Evolutionary conservation across 202 grass and related monocot genomes (phyloP).

Genomic region (Zizania palustris): DNA sequence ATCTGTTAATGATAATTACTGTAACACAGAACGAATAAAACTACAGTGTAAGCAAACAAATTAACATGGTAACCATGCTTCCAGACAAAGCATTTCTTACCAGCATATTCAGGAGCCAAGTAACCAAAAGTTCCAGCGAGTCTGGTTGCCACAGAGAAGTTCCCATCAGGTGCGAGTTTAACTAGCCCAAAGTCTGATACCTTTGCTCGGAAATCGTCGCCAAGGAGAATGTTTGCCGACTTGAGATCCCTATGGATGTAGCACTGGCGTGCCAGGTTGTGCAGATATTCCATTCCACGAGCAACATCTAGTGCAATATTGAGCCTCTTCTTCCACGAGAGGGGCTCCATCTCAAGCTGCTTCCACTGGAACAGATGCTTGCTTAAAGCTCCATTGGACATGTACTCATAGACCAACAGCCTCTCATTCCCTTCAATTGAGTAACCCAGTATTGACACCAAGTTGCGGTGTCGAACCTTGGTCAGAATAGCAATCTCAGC

Average conservation of each 20-base stretch:
- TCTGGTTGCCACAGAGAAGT: conserved; percentile 82
- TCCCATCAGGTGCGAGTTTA: conserved; percentile 80
- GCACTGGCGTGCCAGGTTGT: conserved; percentile 74
- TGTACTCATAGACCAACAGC: conserved; percentile 90
- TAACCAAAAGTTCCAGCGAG: conserved; percentile 96
- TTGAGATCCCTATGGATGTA: conserved; percentile 99
- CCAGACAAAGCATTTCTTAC: conserved; percentile 39
- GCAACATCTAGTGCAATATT: conserved; percentile 92
- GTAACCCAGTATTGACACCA: conserved; percentile 85
- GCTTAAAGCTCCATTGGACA: conserved; percentile 91
- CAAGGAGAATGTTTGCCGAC: conserved; percentile 83
- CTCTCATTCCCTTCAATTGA: conserved; percentile 70
- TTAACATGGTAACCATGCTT: not conserved
- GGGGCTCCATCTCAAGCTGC: conserved; percentile 56
- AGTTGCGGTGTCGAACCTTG: conserved; percentile 81
- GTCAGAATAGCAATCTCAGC: conserved; percentile 87
- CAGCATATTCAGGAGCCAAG: conserved; percentile 95
- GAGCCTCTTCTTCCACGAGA: conserved; percentile 91
- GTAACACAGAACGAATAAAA: not conserved
- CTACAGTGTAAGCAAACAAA: not conserved
- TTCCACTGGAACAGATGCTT: conserved; percentile 90
- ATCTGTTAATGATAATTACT: conserved; percentile 6
- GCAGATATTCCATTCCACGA: conserved; percentile 91
- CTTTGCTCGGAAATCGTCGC: conserved; percentile 92
- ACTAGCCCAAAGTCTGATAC: conserved; percentile 86